These are phyloP conservation scores for Ganoderma sinense DNA, from an alignment of 1,284 basidiomycete species.

Conservation along the genomic window DNA sequence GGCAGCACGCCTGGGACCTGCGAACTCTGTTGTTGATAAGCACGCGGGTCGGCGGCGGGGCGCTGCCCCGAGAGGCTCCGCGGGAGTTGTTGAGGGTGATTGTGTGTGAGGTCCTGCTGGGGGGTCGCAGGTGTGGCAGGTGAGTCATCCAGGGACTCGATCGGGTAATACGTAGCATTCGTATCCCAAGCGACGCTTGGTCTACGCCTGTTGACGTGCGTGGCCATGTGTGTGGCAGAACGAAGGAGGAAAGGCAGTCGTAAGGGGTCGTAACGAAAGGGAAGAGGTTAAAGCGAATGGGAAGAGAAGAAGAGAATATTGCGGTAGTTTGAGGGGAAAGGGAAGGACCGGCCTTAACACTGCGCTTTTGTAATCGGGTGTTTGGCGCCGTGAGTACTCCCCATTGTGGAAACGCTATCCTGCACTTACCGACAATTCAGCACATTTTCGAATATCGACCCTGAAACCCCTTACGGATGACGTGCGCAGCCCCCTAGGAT, in stretches of 20 bases:
- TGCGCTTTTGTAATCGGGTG: conserved; percentile 2
- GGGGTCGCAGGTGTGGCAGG: not conserved
- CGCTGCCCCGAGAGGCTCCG: not conserved
- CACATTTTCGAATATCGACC: conserved; percentile 2
- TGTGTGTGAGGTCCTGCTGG: not conserved
- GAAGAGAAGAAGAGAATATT: not conserved
- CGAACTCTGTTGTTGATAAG: not conserved
- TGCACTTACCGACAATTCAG: not conserved
- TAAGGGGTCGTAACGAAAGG: not conserved
- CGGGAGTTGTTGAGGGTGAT: not conserved
- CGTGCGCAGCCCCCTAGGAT: conserved; percentile 4
- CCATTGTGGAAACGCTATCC: not conserved
- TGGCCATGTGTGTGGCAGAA: not conserved
- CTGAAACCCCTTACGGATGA: not conserved
- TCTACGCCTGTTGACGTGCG: not conserved
- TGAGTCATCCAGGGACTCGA: not conserved
- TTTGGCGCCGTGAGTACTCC: conserved; percentile 1
- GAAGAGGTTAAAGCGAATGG: not conserved
- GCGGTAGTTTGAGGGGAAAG: not conserved
- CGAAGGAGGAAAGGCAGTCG: not conserved
- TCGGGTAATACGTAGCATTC: not conserved
- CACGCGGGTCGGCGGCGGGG: not conserved
- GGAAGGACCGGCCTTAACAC: not conserved
- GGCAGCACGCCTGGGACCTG: not conserved
- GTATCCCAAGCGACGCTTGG: not conserved